Evolutionary conservation across 148 eudicot genomes (phyloP).

Genomic region (Persicaria maculosa): DNA sequence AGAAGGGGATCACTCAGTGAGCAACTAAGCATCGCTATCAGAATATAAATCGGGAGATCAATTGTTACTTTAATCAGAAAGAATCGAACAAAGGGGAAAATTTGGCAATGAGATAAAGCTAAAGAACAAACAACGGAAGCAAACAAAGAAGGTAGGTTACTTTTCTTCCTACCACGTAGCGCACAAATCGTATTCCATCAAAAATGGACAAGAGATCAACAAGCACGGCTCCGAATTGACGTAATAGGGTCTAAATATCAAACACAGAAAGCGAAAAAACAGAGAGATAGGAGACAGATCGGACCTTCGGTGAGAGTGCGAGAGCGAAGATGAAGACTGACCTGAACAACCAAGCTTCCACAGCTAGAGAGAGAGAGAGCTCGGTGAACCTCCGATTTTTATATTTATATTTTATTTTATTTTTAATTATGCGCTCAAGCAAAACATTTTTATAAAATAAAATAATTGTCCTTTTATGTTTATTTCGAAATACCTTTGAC

Average conservation of each 20-base stretch:
- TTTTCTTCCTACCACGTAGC: neutral
- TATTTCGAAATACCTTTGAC: no score
- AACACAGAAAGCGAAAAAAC: neutral
- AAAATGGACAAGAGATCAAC: neutral
- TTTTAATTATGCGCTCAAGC: no score
- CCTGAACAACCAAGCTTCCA: neutral
- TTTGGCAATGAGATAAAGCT: neutral
- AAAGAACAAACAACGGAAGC: neutral
- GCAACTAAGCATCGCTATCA: neutral
- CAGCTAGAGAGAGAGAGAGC: neutral
- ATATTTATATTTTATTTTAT: no score
- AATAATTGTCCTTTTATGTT: no score
- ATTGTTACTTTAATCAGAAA: conserved; percentile 4
- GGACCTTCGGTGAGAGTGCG: neutral
- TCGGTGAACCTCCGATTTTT: no score
- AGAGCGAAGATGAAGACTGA: neutral
- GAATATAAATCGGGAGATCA: neutral
- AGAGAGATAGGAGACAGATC: conserved; percentile 4
- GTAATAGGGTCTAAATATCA: neutral
- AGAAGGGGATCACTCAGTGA: neutral
- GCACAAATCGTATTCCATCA: neutral
- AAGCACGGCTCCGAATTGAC: neutral
- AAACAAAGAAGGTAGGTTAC: neutral
- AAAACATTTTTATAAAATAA: no score
- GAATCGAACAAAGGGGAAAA: neutral